Base-by-base conservation (phyloP, 2,329 filamentous ascomycete genomes). In the Anthostomella pinea region DNA sequence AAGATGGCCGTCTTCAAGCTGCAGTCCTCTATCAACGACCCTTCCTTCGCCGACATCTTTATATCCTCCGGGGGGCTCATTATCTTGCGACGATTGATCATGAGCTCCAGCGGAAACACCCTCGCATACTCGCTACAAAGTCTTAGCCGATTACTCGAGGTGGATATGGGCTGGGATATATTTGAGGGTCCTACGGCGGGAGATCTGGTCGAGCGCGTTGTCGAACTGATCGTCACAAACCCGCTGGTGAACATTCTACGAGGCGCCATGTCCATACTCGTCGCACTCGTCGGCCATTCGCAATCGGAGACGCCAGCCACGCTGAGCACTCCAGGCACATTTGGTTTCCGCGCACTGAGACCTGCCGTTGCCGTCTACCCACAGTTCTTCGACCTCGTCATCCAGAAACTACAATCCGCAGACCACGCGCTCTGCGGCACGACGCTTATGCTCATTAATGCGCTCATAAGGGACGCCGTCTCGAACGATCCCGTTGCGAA, bases 1-100 rank as follows among this genome's bases (percentile, higher is more conserved):
- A 98, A 98, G 66, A 96, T 97, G 87, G 93, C 93, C 43, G 93
- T 94, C 43, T 98, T 98, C 77, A 96, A 96, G 69, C 80, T 98
- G 49, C 93, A 98, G 66, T 84, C 79, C 47, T 89, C 87, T 45
- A 95, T 98, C 65, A 91, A 90, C 60, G 93, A 98, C 66, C 91
- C 91, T 17, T 85, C 89, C 33, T 97, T 97, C 63, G 93, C 93
- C 56, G 93, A 97, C 63, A 82, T 94, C 53, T 98, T 98, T 68
- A 95, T 97, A 45, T 81, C 85, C 33, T 86, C 89, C 32, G 89
- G 89, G 39, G 93, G 93, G 4, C 73, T 97, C 48, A 75, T 81
- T 49, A 81, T 91, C 50, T 69, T 98, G 54, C 81, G 88, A 35
- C 81, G 86, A 38, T 73, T 97, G 35, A 88, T 93, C 46, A 81